Percentiles rank a stretch among this genome's conserved stretches.
Evolutionary conservation across 2,329 filamentous ascomycete species (phyloP).

Genomic region (Aspergillus latus): DNA sequence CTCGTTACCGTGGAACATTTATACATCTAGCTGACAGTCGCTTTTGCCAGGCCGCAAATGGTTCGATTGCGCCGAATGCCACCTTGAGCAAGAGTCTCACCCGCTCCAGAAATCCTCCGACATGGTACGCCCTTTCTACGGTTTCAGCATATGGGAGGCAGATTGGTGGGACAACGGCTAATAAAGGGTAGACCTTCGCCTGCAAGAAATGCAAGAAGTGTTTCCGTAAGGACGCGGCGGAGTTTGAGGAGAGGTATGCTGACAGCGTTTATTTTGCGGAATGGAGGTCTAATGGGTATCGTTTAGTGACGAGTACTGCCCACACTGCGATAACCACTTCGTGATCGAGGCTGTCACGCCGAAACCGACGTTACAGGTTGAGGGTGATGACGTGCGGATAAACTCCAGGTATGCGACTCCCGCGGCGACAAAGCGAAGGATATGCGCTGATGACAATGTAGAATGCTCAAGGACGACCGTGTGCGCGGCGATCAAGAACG

Average conservation of each 20-base stretch:
- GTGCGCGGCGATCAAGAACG: conserved; percentile 60
- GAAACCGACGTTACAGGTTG: conserved; percentile 77
- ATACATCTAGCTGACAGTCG: background rate
- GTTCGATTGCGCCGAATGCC: conserved; percentile 98
- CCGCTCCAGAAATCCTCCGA: conserved; percentile 73
- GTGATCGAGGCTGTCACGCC: conserved; percentile 85
- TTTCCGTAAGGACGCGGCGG: conserved; percentile 88
- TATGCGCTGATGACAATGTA: conserved; percentile 28
- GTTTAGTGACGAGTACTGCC: conserved; percentile 88
- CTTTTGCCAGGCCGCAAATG: conserved; percentile 73
- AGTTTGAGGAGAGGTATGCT: conserved; percentile 77
- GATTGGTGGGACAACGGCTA: background rate
- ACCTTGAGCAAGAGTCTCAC: conserved; percentile 77
- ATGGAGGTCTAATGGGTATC: background rate
- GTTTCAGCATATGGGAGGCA: background rate
- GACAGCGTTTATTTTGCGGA: background rate
- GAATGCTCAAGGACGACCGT: conserved; percentile 90
- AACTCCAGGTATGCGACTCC: conserved; percentile 61
- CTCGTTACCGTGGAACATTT: background rate
- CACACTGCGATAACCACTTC: conserved; percentile 98
- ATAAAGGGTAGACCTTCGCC: conserved; percentile 62
- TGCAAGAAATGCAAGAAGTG: conserved; percentile 99
- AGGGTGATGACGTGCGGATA: conserved; percentile 84
- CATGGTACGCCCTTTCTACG: conserved; percentile 57
- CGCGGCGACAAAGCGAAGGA: background rate